Evolutionary conservation across 1,139 yeast genomes (phyloP).

Genomic region (Hyphopichia pseudoburtonii): DNA sequence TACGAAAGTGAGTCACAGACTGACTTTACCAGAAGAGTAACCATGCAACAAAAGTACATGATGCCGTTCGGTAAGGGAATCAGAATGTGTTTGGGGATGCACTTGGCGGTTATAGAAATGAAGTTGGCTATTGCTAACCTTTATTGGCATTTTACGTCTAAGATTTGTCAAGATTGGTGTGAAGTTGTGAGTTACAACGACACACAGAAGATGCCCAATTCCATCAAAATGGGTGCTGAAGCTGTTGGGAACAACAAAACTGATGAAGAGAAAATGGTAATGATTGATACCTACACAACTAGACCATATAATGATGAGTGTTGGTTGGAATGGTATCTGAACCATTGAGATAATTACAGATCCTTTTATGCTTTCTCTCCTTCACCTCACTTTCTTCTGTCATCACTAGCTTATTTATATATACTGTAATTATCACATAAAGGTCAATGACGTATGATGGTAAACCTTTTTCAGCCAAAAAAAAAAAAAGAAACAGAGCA

Average conservation of each 20-base stretch:
- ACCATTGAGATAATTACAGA: too few relatives aligned
- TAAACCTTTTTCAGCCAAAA: not conserved
- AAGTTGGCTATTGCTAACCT: constrained; percentile 56
- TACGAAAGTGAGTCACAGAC: constrained; percentile 29
- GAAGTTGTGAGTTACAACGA: constrained; percentile 19
- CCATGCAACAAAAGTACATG: constrained; percentile 51
- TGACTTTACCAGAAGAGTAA: constrained; percentile 38
- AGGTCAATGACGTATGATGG: too few relatives aligned
- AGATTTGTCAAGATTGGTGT: constrained; percentile 47
- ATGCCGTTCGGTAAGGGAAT: constrained; percentile 74
- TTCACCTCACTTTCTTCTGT: too few relatives aligned
- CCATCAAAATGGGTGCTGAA: constrained; percentile 26
- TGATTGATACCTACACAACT: constrained; percentile 54
- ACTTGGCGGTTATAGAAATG: constrained; percentile 67
- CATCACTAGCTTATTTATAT: too few relatives aligned
- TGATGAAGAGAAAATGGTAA: constrained; percentile 50
- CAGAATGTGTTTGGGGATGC: constrained; percentile 76
- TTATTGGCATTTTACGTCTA: constrained; percentile 46
- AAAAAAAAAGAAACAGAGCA: not conserved
- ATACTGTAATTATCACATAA: too few relatives aligned
- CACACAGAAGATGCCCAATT: constrained; percentile 8
- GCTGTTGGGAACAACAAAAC: constrained; percentile 17
- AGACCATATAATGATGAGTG: constrained; percentile 52
- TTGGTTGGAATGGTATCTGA: constrained; percentile 48
- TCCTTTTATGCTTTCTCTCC: too few relatives aligned